Evolutionary conservation across 208 protist species (phyloP), one percentile per base, ranked within the genome.

Genomic region (Phytomonas sp.): DNA sequence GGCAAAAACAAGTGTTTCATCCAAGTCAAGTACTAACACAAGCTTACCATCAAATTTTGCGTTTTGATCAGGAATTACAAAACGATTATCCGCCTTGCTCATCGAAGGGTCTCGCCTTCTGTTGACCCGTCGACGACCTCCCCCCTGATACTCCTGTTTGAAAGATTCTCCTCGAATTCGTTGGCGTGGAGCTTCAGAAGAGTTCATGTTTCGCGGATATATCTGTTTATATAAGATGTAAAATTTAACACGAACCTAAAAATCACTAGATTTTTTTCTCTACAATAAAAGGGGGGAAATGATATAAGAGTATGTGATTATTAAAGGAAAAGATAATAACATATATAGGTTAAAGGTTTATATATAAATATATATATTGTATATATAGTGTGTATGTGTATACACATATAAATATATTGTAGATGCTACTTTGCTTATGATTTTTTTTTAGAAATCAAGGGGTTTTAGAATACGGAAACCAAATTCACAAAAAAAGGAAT

Each of bases 91-190:
- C 15, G 82, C 74, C 60, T 94, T 89, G 74, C 88, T 91, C 93
- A 97, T 97, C 13, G 93, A 97, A 15, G 93, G 91, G 37, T 93
- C 93, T 32, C 93, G 87, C 40, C 85, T 85, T 40, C 90, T 85
- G 60, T 80, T 80, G 17, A 83, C 63, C 60, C 82, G 76, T 36
- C 91, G 79, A 6, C 82, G 68, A n/a, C 81, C 80, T 20, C 70
- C 80, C 17, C 81, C 82, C 77, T 97, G 93, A 69, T 97, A 97
- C 72, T 97, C 91, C 72, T 97, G 91, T 72, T 96, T 96, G 71
- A 97, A 97, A 61, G 91, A 96, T 34, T 89, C 85, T 46, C 93
- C 93, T 65, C 93, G 82, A 71, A 95, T 91, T 32, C 93, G 83
- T 59, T 97, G 93, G 31, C 70, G 74, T 67, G 81, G 73, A 64